phyloP scores from a whole-genome alignment of 495 filamentous ascomycete genomes.

The Niebla homalea region DNA sequence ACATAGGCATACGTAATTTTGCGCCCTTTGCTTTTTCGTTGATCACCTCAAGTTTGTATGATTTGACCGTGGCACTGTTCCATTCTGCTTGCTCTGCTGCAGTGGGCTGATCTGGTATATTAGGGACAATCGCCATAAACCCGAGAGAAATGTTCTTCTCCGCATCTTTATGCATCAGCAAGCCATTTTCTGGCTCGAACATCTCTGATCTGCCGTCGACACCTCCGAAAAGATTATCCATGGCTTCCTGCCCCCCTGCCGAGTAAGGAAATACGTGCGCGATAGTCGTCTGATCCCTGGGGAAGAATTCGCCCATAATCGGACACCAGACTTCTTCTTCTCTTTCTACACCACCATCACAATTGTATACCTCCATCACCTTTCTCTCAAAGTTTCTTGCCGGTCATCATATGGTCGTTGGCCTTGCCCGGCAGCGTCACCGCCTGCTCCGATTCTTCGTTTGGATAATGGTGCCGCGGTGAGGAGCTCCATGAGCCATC shows the following conservation, averaged over 20 bases:
- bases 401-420: neutral
- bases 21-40: neutral
- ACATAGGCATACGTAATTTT: neutral
- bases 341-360: neutral
- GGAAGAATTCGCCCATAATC: neutral
- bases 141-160: slow-evolving; percentile 12
- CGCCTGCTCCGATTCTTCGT: too few species aligned
- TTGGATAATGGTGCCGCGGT: too few species aligned
- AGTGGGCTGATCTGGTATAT: slow-evolving; percentile 9
- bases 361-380: neutral
- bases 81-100: neutral
- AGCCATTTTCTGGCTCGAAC: slow-evolving; percentile 9
- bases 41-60: slow-evolving; percentile 12
- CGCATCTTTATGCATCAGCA: slow-evolving; percentile 1
- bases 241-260: slow-evolving; percentile 2
- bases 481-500: too few species aligned
- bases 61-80: slow-evolving; percentile 2
- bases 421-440: neutral
- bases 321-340: slow-evolving; percentile 10
- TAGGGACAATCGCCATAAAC: slow-evolving; percentile 14
- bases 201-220: slow-evolving; percentile 4
- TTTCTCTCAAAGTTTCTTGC: neutral
- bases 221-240: slow-evolving; percentile 13
- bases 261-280: slow-evolving; percentile 8
- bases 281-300: neutral